Evolutionary conservation across 164 flowering plant genomes (phyloP), one percentile per base, ranked within the genome.

Genomic region (Litsea cubeba): DNA sequence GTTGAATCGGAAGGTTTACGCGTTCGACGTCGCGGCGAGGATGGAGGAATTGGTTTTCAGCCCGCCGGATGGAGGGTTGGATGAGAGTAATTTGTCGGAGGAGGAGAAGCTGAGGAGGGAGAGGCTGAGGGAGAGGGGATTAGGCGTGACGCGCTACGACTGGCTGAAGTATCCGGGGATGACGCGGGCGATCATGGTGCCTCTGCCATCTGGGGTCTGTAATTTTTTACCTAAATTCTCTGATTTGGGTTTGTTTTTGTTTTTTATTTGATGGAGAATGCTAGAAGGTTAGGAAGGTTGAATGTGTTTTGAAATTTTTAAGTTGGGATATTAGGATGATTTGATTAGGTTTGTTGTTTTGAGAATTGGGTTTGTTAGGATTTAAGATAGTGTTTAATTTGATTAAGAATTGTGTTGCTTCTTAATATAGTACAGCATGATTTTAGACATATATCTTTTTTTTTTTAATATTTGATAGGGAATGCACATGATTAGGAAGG

Each of bases 31-130:
- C 7, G 82, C 78, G 50, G 85, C 77, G 51, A 18, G 88, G 65
- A 82, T 83, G 77, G 89, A 85, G 69, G 90, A 88, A 14, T 76
- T 90, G 73, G 66, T 88, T 70, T 93, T 95, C 71, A 86, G 89
- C 79, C 99, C 99, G 26, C 91, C 90, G 12, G 89, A 88, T 86
- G 99, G 99, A 46, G 98, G 97, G 65, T 85, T 93, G 24, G 97
- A 91, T 72, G 98, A 95, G 84, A 86, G 85, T 77, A 93, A 89
- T 71, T 80, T 93, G 54, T 88, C 98, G 0, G 84, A 85, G 5
- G 99, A 91, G 78, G 99, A 95, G 85, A 93, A 86, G 83, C 73
- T 95, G 82, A 87, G 99, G 82, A 89, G 98, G 79, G 99, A 93
- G 74, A 86, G 99, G 71, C 67, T 76, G 65, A 88, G 97, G 83